phyloP scores from a whole-genome alignment of 192 early-diverging fungal genomes.

The Fimicolochytrium jonesii region DNA sequence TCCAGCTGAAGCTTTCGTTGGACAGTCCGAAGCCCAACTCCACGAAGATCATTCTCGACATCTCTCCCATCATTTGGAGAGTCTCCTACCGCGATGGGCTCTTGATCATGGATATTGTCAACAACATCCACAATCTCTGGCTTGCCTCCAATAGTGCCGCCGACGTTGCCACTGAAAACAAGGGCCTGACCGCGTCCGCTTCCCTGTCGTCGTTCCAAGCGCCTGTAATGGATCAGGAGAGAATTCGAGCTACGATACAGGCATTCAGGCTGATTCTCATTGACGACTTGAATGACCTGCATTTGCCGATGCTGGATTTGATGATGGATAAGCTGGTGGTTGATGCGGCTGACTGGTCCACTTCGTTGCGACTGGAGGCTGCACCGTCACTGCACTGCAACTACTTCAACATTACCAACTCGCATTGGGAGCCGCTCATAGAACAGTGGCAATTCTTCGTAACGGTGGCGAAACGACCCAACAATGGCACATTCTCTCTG shows the following conservation, averaged over 20 bases:
- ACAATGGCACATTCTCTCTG: conserved; percentile 38
- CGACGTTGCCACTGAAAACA: background rate
- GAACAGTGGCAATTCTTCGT: conserved; percentile 81
- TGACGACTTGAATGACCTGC: conserved; percentile 81
- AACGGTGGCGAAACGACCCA: conserved; percentile 24
- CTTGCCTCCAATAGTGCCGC: background rate
- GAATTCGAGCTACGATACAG: conserved; percentile 51
- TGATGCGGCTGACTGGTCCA: conserved; percentile 81
- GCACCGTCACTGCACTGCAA: conserved; percentile 73
- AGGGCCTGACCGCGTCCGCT: background rate
- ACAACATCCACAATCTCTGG: conserved; percentile 9
- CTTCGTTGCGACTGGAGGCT: conserved; percentile 52
- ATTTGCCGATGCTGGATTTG: conserved; percentile 87
- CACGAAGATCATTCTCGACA: conserved; percentile 66
- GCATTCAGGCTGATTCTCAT: conserved; percentile 80
- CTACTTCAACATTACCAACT: conserved; percentile 95
- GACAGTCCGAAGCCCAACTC: conserved; percentile 64
- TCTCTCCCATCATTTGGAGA: conserved; percentile 73
- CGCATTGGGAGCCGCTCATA: conserved; percentile 96
- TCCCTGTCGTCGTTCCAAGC: no score
- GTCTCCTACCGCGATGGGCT: conserved; percentile 84
- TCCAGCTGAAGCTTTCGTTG: conserved; percentile 76
- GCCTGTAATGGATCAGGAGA: background rate
- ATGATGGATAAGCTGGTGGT: conserved; percentile 75
- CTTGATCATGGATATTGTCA: conserved; percentile 77